phyloP scores from a whole-genome alignment of 2,329 filamentous ascomycete species.

The Neonectria faginata region DNA sequence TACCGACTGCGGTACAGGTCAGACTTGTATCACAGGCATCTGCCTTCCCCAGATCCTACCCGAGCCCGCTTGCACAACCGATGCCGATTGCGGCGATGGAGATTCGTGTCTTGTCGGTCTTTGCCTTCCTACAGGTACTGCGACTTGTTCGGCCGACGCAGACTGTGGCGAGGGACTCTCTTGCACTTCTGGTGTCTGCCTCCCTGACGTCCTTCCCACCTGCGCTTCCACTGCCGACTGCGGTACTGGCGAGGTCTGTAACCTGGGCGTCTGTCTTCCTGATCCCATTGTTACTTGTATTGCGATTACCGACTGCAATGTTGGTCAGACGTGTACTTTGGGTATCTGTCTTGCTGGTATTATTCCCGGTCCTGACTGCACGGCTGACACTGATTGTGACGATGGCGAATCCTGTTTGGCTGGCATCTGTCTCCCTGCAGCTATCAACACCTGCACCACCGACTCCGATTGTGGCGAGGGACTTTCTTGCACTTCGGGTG shows the following conservation, averaged over 20 bases:
- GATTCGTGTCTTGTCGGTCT: background rate
- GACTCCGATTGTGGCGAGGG: slow-evolving; percentile 7
- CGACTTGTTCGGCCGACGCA: background rate
- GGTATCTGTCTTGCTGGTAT: slow-evolving; percentile 11
- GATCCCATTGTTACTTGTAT: background rate
- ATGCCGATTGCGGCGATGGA: background rate
- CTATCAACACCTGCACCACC: background rate
- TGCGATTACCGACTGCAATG: background rate
- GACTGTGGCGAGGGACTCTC: background rate
- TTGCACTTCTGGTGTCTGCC: background rate
- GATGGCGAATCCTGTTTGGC: slow-evolving; percentile 5
- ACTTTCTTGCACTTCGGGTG: slow-evolving; percentile 7
- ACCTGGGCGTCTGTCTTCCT: background rate
- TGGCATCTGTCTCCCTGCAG: slow-evolving; percentile 14
- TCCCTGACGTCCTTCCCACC: background rate
- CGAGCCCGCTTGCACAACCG: background rate
- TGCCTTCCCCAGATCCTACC: background rate
- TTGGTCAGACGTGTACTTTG: slow-evolving; percentile 1
- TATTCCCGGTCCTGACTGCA: background rate
- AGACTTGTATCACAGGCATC: slow-evolving; percentile 7
- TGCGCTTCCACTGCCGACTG: background rate
- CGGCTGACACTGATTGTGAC: slow-evolving; percentile 4
- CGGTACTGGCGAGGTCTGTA: background rate
- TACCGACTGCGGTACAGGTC: background rate
- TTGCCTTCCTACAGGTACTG: background rate